Conservation (phyloP, 495 filamentous ascomycete genomes). For the Acidomyces sp. region DNA sequence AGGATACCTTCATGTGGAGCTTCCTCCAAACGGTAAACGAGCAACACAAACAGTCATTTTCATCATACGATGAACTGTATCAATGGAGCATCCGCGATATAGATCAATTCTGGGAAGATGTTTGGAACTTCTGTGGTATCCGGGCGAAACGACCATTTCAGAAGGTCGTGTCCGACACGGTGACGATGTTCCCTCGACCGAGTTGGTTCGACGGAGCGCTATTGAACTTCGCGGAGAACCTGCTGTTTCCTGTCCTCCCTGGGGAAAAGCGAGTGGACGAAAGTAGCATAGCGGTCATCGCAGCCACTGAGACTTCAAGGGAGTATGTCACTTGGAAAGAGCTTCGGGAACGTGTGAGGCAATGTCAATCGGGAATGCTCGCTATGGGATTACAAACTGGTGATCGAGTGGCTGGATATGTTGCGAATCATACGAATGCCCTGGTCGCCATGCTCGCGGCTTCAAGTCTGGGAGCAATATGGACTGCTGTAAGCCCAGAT, state of each 20-base stretch:
- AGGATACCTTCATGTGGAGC: conserved; percentile 23
- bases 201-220: conserved; percentile 65
- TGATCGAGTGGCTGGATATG: conserved; percentile 69
- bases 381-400: conserved; percentile 48
- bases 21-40: conserved; percentile 49
- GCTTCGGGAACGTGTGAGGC: conserved; percentile 61
- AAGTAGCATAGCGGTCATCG: conserved; percentile 51
- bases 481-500: conserved; percentile 80
- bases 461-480: conserved; percentile 70
- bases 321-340: conserved; percentile 66
- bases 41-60: conserved; percentile 49
- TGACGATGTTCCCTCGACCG: conserved; percentile 72
- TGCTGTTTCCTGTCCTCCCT: conserved; percentile 67
- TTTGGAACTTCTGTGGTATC: conserved; percentile 71
- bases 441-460: conserved; percentile 78
- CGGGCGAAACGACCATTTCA: conserved; percentile 50
- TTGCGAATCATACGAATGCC: conserved; percentile 75
- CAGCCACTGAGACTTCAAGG: conserved; percentile 56
- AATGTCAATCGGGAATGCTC: conserved; percentile 57
- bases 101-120: conserved; percentile 67
- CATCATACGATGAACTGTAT: conserved; percentile 57
- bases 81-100: conserved; percentile 73
- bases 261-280: conserved; percentile 45
- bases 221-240: conserved; percentile 86
- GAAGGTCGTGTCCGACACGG: conserved; percentile 47